Base-by-base conservation (phyloP, 768 basidiomycete genomes). In the Thelephora aurantiotincta region DNA sequence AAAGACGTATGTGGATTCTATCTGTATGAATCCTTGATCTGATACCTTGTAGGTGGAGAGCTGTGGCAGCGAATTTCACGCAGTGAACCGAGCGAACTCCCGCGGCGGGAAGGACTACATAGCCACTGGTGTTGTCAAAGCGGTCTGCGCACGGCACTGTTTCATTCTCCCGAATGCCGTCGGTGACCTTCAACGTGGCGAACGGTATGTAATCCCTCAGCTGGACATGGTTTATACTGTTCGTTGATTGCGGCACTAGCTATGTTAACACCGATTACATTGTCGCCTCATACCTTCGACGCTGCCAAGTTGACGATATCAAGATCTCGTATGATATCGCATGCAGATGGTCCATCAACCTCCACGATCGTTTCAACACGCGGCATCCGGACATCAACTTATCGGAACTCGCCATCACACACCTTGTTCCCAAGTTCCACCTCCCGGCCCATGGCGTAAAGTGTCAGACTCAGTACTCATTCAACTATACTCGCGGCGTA, bases 371-470 rank as follows among this genome's bases (percentile, higher is more conserved):
- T 5, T 18, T 54, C 13, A 26, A 9, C 3, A 20, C 7, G 11
- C 36, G 41, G 19, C 48, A 50, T 14, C 22, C 47, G 2, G 45
- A 38, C 22, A 41, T 50, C 1, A 36, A 11, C n/a, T n/a, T n/a
- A n/a, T n/a, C n/a, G 9, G 9, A 30, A 9, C 9, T 30, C 9
- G 26, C 26, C 5, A 4, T 38, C 5, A 42, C 35, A 14, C 60
- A 44, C 11, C 35, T 62, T 1, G 50, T 72, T 2, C 70, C 65
- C 0, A 63, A 64, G 36, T 68, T 66, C 48, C 71, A 72, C 23
- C 55, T 69, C n/a, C 54, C 58, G 2, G 63, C 54, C 0, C 70
- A 72, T 41, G 52, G 55, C 0, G 26, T 52, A 0, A 20, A 49
- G 2, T 68, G 68, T 44, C 62, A 63, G 5, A 48, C 45, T 11